Conservation (phyloP, 768 basidiomycete species). For the Glaciozyma martinii region DNA sequence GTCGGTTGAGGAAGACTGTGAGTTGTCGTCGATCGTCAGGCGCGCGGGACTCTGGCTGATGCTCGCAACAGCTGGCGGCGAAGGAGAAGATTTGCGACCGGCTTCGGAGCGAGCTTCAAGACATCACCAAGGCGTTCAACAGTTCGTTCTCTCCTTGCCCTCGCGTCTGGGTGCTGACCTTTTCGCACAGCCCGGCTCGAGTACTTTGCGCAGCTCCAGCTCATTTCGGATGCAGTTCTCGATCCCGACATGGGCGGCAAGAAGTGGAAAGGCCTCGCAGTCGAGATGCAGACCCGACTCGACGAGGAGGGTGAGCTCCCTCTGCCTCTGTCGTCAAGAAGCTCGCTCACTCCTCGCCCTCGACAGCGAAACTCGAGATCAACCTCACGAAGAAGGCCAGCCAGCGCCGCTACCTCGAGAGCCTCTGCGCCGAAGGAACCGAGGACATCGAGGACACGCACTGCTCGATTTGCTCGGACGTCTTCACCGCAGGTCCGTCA, state of each 20-base stretch:
- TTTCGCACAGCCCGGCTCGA: constrained; percentile 15
- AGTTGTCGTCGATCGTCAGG: not conserved
- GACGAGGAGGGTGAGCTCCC: constrained; percentile 15
- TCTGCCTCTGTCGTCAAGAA: no score
- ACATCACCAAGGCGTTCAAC: constrained; percentile 21
- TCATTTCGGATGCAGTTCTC: constrained; percentile 26
- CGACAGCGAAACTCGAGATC: constrained; percentile 1
- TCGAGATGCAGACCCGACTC: constrained; percentile 6
- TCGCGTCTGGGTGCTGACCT: not conserved
- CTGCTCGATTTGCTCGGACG: constrained; percentile 29
- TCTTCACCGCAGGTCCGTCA: not conserved
- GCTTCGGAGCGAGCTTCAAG: constrained; percentile 14
- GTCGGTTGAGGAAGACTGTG: constrained; percentile 3
- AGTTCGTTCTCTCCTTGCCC: not conserved
- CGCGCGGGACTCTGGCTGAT: not conserved
- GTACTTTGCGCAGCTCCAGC: constrained; percentile 33
- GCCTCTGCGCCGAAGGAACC: constrained; percentile 8
- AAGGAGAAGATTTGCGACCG: constrained; percentile 28
- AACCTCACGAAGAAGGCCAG: constrained; percentile 10
- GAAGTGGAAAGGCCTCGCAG: constrained; percentile 8
- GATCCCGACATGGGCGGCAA: constrained; percentile 8
- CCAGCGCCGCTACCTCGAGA: constrained; percentile 27
- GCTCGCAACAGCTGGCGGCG: not conserved
- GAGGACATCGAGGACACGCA: constrained; percentile 9
- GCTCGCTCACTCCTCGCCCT: not conserved